A percentile compares a stretch with the other conserved stretches of the same genome.
Evolutionary conservation across 495 filamentous ascomycete species (phyloP).

Genomic region (Coniosporium apollinis): DNA sequence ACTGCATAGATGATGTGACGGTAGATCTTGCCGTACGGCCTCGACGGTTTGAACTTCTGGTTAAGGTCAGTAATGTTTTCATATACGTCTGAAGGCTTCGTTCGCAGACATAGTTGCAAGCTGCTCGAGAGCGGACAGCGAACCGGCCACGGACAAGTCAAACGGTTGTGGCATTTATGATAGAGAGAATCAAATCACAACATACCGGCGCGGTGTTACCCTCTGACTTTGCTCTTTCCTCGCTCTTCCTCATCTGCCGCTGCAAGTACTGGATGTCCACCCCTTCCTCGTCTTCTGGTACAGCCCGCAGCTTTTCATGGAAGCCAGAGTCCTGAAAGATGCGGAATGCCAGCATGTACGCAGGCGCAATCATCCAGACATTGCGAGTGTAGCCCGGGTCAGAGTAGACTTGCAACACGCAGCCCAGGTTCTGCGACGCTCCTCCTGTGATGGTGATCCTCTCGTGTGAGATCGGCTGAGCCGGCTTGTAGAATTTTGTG

Average conservation of each 20-base stretch:
- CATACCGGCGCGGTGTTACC: slow-evolving; percentile 16
- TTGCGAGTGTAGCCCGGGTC: slow-evolving; percentile 58
- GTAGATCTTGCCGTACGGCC: slow-evolving; percentile 46
- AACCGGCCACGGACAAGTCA: too few relatives aligned
- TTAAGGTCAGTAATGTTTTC: slow-evolving; percentile 11
- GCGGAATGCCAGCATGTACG: slow-evolving; percentile 60
- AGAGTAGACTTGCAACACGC: slow-evolving; percentile 54
- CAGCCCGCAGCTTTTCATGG: slow-evolving; percentile 37
- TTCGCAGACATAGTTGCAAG: too few relatives aligned
- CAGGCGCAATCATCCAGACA: slow-evolving; percentile 66
- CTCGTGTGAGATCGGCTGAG: slow-evolving; percentile 12
- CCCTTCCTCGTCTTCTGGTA: slow-evolving; percentile 61
- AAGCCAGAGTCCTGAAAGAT: slow-evolving; percentile 72
- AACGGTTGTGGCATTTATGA: too few relatives aligned
- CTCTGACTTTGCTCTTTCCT: slow-evolving; percentile 19
- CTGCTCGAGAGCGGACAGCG: too few relatives aligned
- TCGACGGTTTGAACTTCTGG: slow-evolving; percentile 13
- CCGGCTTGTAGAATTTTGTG: slow-evolving; percentile 38
- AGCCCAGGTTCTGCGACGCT: slow-evolving; percentile 60
- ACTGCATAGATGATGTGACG: slow-evolving; percentile 71
- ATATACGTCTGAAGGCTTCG: too few relatives aligned
- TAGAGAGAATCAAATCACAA: too few relatives aligned
- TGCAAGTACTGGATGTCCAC: slow-evolving; percentile 46
- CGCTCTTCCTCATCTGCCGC: slow-evolving; percentile 26
- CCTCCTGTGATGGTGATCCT: slow-evolving; percentile 70